Evolutionary conservation across 139 green algal species (phyloP).

Genomic region (Chlorella sorokiniana): DNA sequence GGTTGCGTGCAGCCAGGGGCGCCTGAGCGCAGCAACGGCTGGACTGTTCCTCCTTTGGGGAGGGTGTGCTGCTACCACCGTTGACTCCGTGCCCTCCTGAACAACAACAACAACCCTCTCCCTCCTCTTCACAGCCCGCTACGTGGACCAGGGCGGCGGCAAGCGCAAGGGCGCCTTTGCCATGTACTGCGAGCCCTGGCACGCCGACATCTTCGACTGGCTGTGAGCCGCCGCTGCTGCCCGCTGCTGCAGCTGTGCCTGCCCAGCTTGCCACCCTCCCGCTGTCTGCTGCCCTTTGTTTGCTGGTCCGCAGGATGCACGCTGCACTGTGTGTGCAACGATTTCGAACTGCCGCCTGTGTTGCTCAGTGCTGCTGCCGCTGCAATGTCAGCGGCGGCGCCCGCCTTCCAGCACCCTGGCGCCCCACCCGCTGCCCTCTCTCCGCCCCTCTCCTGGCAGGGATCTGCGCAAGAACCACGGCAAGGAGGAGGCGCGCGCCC

Average conservation of each 20-base stretch:
- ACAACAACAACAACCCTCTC: too few species aligned
- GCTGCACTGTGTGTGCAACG: too few species aligned
- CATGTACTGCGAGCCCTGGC: conserved; percentile 99
- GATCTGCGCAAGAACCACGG: conserved; percentile 99
- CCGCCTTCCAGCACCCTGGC: too few species aligned
- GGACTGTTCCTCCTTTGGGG: not conserved
- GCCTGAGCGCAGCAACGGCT: not conserved
- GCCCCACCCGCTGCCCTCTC: not conserved
- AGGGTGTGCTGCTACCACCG: not conserved
- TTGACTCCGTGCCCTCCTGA: not conserved
- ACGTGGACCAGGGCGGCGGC: conserved; percentile 92
- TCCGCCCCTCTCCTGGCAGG: not conserved
- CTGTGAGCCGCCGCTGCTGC: conserved; percentile 58
- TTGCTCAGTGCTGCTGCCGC: too few species aligned
- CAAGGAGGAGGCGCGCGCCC: conserved; percentile 87
- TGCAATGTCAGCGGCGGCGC: too few species aligned
- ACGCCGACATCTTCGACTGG: conserved; percentile 97
- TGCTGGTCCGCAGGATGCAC: too few species aligned
- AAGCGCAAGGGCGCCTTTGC: conserved; percentile 98
- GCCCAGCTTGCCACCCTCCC: not conserved
- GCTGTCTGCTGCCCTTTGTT: not conserved
- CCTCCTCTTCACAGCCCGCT: conserved; percentile 63
- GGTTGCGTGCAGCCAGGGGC: too few species aligned
- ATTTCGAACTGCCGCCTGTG: too few species aligned
- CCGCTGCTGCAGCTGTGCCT: not conserved